These are phyloP conservation scores for Tuber microsphaerosporum DNA, from an alignment of 495 filamentous ascomycete species.

Conservation along the genomic window DNA sequence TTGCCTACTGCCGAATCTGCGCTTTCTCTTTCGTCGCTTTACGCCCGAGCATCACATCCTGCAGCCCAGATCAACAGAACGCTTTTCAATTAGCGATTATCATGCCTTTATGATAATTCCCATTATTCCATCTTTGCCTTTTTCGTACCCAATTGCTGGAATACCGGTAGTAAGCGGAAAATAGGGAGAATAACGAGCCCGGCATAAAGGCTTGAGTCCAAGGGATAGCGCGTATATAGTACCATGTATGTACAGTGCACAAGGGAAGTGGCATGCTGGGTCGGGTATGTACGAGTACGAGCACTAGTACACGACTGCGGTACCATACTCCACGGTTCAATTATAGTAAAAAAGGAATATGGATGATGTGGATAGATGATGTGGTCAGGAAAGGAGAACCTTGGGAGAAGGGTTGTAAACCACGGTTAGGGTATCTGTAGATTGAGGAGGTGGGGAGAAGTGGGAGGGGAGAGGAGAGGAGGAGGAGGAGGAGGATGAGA, in stretches of 20 bases:
- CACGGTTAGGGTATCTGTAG: not conserved
- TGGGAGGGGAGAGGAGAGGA: slow-evolving; percentile 15
- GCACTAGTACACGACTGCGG: slow-evolving; percentile 21
- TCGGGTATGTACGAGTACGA: slow-evolving; percentile 20
- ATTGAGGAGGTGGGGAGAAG: slow-evolving; percentile 21
- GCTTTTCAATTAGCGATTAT: not conserved
- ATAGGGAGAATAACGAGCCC: not conserved
- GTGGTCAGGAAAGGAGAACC: slow-evolving; percentile 16
- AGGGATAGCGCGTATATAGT: not conserved
- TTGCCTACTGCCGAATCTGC: slow-evolving; percentile 15
- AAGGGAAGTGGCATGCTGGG: slow-evolving; percentile 32
- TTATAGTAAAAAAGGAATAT: slow-evolving; percentile 13
- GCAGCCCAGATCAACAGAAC: slow-evolving; percentile 1
- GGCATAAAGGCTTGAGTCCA: not conserved
- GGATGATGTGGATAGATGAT: not conserved
- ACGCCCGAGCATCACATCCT: slow-evolving; percentile 30
- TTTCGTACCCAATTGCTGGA: not conserved
- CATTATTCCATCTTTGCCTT: not conserved
- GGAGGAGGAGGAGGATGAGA: slow-evolving; percentile 7
- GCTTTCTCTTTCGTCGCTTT: slow-evolving; percentile 35
- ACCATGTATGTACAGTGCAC: slow-evolving; percentile 5
- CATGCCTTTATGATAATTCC: not conserved
- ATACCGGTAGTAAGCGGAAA: not conserved
- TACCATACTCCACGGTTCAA: slow-evolving; percentile 23
- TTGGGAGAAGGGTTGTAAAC: slow-evolving; percentile 14